Evolutionary conservation across 495 filamentous ascomycete genomes (phyloP).

Genomic region (Peziza echinospora): DNA sequence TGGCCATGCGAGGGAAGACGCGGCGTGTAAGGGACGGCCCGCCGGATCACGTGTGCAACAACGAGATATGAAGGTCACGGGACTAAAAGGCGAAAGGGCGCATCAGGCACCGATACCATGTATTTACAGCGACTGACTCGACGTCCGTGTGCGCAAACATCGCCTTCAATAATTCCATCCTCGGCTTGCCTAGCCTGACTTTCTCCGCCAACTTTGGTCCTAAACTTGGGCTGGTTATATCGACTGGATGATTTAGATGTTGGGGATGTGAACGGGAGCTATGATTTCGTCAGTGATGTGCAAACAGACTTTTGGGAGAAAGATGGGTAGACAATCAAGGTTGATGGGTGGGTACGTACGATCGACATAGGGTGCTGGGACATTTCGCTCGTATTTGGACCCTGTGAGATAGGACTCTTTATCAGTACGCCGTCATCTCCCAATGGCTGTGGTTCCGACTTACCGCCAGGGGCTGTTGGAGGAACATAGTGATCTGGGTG

Average conservation of each 20-base stretch:
- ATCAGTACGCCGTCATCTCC: slow-evolving; percentile 14
- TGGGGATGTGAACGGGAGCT: not conserved
- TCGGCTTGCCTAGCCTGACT: too few species aligned
- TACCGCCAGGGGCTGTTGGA: slow-evolving; percentile 87
- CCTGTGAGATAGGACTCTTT: slow-evolving; percentile 30
- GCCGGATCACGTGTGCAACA: too few species aligned
- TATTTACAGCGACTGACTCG: too few species aligned
- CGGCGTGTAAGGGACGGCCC: too few species aligned
- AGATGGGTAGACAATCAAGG: not conserved
- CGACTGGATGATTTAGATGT: not conserved
- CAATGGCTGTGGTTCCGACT: slow-evolving; percentile 14
- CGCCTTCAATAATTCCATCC: too few species aligned
- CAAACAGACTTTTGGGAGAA: too few species aligned
- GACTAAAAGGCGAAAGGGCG: too few species aligned
- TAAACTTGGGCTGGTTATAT: not conserved
- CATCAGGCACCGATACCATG: too few species aligned
- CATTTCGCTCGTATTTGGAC: slow-evolving; percentile 88
- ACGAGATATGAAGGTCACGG: too few species aligned
- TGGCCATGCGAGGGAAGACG: too few species aligned
- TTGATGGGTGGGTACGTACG: slow-evolving; percentile 35
- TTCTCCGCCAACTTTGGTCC: not conserved
- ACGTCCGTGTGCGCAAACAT: too few species aligned
- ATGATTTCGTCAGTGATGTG: not conserved
- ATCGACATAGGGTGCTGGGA: slow-evolving; percentile 55
- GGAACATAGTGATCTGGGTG: slow-evolving; percentile 82